phyloP scores from a whole-genome alignment of 176 grass and related monocot genomes.

The Themeda triandra region DNA sequence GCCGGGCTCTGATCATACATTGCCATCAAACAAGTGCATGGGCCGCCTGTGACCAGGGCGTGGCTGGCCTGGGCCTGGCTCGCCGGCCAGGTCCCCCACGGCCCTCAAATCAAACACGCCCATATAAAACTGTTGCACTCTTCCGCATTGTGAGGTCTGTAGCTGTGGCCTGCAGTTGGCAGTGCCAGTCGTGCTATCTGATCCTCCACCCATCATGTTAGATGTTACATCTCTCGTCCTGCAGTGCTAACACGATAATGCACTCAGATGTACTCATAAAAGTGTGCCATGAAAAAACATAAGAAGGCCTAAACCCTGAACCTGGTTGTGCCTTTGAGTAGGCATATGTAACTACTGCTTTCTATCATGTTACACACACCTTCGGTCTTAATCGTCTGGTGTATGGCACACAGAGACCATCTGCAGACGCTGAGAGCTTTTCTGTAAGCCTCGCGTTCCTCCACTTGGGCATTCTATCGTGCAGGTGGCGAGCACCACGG shows the following conservation, averaged over 20 bases:
- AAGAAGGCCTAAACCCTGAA: too few relatives aligned
- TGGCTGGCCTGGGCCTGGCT: too few relatives aligned
- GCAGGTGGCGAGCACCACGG: slow-evolving; percentile 47
- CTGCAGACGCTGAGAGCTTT: not conserved
- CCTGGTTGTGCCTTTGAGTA: not conserved
- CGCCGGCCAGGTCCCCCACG: too few relatives aligned
- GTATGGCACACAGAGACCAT: not conserved
- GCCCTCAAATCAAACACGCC: too few relatives aligned
- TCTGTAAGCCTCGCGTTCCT: not conserved
- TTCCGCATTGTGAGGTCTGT: not conserved
- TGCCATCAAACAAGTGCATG: too few relatives aligned
- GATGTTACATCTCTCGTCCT: not conserved
- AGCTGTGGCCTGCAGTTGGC: not conserved
- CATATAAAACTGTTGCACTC: not conserved
- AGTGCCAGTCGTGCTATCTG: not conserved
- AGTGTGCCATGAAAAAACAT: too few relatives aligned
- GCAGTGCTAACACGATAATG: too few relatives aligned
- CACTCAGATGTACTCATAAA: too few relatives aligned
- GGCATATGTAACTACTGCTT: not conserved
- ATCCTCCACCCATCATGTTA: not conserved
- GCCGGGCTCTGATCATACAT: too few relatives aligned
- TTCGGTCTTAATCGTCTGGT: not conserved
- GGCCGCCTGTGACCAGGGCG: too few relatives aligned
- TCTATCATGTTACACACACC: not conserved
- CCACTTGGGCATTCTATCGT: not conserved